Evolutionary conservation across 495 filamentous ascomycete genomes (phyloP).

Genomic region (Halenospora varia): DNA sequence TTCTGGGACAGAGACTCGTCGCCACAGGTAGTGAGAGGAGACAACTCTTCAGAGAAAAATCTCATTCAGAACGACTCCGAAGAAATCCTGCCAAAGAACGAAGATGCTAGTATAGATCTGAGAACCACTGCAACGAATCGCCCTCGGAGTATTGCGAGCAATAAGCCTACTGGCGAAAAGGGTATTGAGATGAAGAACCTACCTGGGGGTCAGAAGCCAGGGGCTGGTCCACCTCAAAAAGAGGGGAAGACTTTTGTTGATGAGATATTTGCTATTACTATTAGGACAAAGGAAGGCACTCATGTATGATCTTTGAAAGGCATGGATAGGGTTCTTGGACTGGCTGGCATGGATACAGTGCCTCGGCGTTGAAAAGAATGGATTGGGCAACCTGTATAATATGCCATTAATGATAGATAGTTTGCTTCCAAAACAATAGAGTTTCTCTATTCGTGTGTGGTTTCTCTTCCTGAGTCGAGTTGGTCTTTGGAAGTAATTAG

Average conservation of each 20-base stretch:
- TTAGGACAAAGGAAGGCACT: not conserved
- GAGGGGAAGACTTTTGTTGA: not conserved
- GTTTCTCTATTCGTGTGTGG: too few species aligned
- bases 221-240: not conserved
- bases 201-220: not conserved
- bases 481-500: too few species aligned
- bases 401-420: too few species aligned
- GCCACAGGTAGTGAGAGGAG: not conserved
- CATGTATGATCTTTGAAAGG: constrained; percentile 5
- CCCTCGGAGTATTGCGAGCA: not conserved
- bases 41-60: not conserved
- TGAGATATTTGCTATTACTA: constrained; percentile 2
- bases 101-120: not conserved
- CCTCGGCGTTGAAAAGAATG: too few species aligned
- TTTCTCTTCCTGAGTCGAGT: too few species aligned
- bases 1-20: not conserved
- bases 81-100: too few species aligned
- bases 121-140: not conserved
- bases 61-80: not conserved
- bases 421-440: too few species aligned
- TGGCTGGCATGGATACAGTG: too few species aligned
- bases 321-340: too few species aligned
- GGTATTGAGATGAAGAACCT: not conserved
- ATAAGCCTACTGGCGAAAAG: not conserved
- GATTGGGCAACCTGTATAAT: too few species aligned